Evolutionary conservation across 2,329 filamentous ascomycete species (phyloP), one percentile per base, ranked within the genome.

Genomic region (Alternaria postmessia): DNA sequence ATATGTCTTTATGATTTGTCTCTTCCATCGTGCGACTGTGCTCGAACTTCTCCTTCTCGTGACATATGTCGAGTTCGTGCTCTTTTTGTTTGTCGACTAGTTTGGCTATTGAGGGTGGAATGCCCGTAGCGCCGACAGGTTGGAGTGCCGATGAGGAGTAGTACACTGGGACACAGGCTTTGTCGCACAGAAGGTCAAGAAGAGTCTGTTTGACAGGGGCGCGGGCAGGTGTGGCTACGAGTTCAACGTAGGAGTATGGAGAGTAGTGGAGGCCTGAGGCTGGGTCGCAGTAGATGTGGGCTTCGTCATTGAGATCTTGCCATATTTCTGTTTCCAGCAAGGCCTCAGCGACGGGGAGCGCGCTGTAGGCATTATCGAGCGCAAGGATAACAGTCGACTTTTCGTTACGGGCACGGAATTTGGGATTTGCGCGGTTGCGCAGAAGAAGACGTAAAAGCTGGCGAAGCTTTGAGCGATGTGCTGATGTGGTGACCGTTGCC

Each of bases 271-370:
- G 82, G 5, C 79, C 81, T 24, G 83, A 83, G 42, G 84, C 80
- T 39, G 52, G 4, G 1, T 73, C 70, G 20, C 65, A 61, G 57
- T 70, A 76, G 58, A 75, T 66, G 76, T 84, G 74, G 83, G 87
- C 61, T 83, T 85, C 79, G 61, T 86, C 84, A 76, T 90, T 90
- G 68, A 90, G 78, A 32, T 85, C 79, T 69, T 88, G 87, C 87
- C 88, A 90, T 78, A 90, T 83, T 43, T 85, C 87, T 0, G 85
- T 86, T 67, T 88, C 88, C 7, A 91, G 80, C 1, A 91, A 81
- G 0, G 85, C 82, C 42, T 84, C 83, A 0, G 86, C 86, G 6
- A 87, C 86, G 0, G 81, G 77, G 3, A 89, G 61, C 0, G 88
- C 82, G 42, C 88, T 84, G 7, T 77, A 66, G 0, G 86, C 84